A percentile compares a stretch with the other conserved stretches of the same genome.
Evolutionary conservation across 1,284 basidiomycete species (phyloP).

Genomic region (Malassezia brasiliensis): DNA sequence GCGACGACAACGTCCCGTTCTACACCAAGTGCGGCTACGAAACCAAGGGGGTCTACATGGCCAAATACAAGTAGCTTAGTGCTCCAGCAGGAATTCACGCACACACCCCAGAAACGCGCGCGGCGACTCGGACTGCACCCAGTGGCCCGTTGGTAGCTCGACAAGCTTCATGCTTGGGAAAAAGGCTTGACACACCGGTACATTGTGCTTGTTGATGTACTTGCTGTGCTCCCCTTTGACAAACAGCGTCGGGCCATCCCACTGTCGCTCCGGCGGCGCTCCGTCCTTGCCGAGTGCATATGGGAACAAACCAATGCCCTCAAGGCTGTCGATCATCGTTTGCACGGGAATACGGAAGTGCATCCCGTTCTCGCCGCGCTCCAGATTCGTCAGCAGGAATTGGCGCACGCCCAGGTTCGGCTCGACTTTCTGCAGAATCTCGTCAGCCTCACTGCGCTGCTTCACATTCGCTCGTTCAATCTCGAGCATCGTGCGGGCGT

Average conservation of each 20-base stretch:
- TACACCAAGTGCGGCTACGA: conserved; percentile 81
- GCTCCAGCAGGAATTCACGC: conserved; percentile 31
- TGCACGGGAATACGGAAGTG: conserved; percentile 66
- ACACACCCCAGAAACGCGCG: conserved; percentile 47
- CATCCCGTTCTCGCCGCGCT: conserved; percentile 20
- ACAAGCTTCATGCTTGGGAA: conserved; percentile 58
- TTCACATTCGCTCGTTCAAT: conserved; percentile 57
- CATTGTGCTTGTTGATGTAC: conserved; percentile 65
- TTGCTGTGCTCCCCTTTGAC: conserved; percentile 61
- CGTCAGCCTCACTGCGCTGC: conserved; percentile 60
- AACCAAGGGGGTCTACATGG: conserved; percentile 44
- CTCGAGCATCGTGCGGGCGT: conserved; percentile 62
- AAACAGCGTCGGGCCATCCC: conserved; percentile 61
- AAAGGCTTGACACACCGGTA: conserved; percentile 56
- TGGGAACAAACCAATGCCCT: conserved; percentile 66
- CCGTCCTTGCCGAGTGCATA: conserved; percentile 43
- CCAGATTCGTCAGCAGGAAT: conserved; percentile 73
- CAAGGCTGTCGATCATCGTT: conserved; percentile 58
- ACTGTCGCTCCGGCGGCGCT: conserved; percentile 44
- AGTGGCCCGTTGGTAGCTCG: conserved; percentile 49
- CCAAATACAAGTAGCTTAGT: conserved; percentile 20
- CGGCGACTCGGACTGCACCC: conserved; percentile 50
- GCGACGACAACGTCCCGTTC: conserved; percentile 85
- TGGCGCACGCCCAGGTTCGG: conserved; percentile 59
- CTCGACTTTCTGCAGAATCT: conserved; percentile 59